These are phyloP conservation scores for Rosa lucieae DNA, from an alignment of 306 rosid genomes.

Conservation along the genomic window DNA sequence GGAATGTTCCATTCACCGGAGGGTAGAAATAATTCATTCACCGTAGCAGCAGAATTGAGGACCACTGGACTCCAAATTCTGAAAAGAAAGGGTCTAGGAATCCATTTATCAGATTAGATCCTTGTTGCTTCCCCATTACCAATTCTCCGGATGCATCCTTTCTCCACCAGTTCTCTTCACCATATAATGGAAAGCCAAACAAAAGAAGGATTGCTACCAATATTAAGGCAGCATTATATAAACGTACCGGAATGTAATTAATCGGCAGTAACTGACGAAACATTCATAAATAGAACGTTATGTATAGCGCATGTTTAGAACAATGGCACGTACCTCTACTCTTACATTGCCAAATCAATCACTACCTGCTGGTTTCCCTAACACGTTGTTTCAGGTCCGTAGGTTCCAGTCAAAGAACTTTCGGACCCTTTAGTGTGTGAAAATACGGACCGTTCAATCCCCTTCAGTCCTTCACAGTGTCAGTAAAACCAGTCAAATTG, in stretches of 20 bases:
- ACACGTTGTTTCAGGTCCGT: conserved; percentile 12
- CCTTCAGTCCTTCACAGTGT: neutral
- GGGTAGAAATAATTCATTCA: neutral
- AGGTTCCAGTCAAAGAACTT: neutral
- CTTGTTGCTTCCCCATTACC: neutral
- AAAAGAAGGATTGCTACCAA: neutral
- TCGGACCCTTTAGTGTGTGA: neutral
- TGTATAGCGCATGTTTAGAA: neutral
- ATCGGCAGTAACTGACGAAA: neutral
- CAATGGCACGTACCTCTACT: conserved; percentile 7
- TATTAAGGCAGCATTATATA: neutral
- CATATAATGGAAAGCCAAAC: too few relatives aligned
- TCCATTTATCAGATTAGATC: neutral
- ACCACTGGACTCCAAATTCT: neutral
- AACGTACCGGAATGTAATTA: neutral
- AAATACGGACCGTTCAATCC: conserved; percentile 1
- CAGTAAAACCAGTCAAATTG: conserved; percentile 9
- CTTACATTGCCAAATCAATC: conserved; percentile 23
- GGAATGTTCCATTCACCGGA: neutral
- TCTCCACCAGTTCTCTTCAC: neutral
- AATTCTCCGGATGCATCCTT: neutral
- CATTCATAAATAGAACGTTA: neutral
- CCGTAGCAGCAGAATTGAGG: too few relatives aligned
- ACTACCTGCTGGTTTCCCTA: neutral
- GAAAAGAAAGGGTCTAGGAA: too few relatives aligned